Conservation (phyloP, 371 early-diverging fungal species). For the Mucor piriformis region DNA sequence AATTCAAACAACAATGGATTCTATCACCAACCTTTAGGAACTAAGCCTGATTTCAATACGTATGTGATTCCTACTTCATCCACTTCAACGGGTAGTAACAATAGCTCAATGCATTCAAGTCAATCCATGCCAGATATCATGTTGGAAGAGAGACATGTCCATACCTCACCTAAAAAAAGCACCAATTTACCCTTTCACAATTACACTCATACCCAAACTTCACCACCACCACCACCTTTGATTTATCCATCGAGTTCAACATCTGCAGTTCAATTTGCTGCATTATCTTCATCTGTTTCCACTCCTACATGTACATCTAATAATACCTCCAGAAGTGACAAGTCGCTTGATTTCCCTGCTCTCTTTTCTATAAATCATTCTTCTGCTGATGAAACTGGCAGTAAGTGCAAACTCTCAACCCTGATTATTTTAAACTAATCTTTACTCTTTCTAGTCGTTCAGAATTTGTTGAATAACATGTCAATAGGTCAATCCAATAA, state of each 20-base stretch:
- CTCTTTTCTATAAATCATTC: conserved; percentile 30
- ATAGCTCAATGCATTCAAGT: conserved; percentile 44
- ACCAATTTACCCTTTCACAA: conserved; percentile 25
- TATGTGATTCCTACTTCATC: conserved; percentile 45
- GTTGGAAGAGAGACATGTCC: conserved; percentile 14
- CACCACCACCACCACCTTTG: conserved; percentile 25
- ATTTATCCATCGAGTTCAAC: conserved; percentile 27
- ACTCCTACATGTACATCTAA: conserved; percentile 11
- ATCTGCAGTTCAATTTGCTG: conserved; percentile 19
- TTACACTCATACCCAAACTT: conserved; percentile 23
- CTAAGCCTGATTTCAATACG: conserved; percentile 35
- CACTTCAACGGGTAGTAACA: conserved; percentile 44
- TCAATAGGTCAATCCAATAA: conserved; percentile 20
- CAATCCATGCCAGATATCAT: conserved; percentile 36
- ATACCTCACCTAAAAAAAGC: conserved; percentile 21
- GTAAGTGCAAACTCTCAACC: conserved; percentile 16
- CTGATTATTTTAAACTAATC: neutral
- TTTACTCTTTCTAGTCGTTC: conserved; percentile 22
- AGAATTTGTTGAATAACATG: conserved; percentile 28
- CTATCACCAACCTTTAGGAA: conserved; percentile 23
- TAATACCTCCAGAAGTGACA: conserved; percentile 4
- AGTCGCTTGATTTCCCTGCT: conserved; percentile 24
- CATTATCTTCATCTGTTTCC: conserved; percentile 26
- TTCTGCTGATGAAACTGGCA: conserved; percentile 30
- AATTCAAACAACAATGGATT: conserved; percentile 27